Evolutionary conservation across 805 yeast species (phyloP).

Genomic region (Wickerhamomyces sydowiorum): DNA sequence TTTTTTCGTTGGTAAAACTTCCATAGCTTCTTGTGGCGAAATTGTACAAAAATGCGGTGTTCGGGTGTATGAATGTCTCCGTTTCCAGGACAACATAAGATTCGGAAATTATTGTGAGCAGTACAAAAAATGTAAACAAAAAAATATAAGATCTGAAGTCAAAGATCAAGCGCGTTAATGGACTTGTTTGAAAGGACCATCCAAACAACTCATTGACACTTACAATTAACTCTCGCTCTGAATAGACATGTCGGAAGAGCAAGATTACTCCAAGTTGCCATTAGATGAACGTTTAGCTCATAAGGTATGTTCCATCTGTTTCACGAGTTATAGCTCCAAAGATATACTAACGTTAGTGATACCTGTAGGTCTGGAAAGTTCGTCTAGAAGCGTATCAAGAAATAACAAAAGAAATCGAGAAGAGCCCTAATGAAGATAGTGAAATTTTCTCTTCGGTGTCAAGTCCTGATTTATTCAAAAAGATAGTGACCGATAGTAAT

Average conservation of each 20-base stretch:
- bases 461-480: constrained; percentile 50
- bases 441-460: constrained; percentile 46
- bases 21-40: too few relatives aligned
- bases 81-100: background rate
- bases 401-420: constrained; percentile 42
- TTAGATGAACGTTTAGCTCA: constrained; percentile 61
- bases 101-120: background rate
- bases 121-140: background rate
- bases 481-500: constrained; percentile 68
- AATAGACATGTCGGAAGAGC: constrained; percentile 33
- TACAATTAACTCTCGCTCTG: background rate
- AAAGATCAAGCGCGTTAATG: too few relatives aligned
- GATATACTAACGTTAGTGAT: background rate
- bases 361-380: constrained; percentile 74
- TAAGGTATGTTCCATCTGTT: constrained; percentile 35
- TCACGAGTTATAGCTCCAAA: constrained; percentile 4
- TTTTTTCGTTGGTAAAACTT: too few relatives aligned
- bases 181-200: background rate
- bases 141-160: too few relatives aligned
- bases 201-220: background rate
- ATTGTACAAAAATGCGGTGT: background rate
- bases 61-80: background rate
- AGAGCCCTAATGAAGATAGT: constrained; percentile 50
- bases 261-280: constrained; percentile 58
- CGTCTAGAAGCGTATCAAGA: constrained; percentile 78